phyloP scores from a whole-genome alignment of 2,329 filamentous ascomycete genomes.

The Hirsutella thompsonii region DNA sequence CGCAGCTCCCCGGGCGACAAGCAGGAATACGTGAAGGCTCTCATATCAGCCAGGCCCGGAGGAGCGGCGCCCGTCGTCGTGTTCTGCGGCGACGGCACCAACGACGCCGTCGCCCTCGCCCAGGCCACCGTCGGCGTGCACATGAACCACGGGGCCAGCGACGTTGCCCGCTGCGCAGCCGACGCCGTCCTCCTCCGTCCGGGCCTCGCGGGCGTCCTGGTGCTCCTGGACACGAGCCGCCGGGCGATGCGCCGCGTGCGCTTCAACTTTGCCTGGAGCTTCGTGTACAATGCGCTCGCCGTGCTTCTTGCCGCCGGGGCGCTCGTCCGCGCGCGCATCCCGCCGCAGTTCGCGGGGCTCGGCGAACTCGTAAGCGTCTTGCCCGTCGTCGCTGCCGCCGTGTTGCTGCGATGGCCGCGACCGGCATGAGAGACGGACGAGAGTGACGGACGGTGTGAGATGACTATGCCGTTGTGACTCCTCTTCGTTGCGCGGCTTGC shows the following conservation, averaged over 20 bases:
- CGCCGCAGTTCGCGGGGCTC: conserved; percentile 52
- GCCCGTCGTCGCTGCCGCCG: conserved; percentile 50
- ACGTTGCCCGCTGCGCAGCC: conserved; percentile 51
- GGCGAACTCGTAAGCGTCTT: conserved; percentile 64
- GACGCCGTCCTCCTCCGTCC: conserved; percentile 56
- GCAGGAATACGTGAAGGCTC: conserved; percentile 25
- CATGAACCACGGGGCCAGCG: conserved; percentile 38
- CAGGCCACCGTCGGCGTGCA: conserved; percentile 61
- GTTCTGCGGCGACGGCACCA: conserved; percentile 69
- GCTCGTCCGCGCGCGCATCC: conserved; percentile 39
- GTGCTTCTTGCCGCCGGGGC: conserved; percentile 54
- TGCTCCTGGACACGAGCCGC: conserved; percentile 40
- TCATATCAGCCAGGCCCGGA: conserved; percentile 13
- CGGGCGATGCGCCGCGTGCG: conserved; percentile 34
- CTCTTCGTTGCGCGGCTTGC: too few relatives aligned
- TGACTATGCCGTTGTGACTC: not conserved
- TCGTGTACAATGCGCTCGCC: conserved; percentile 57
- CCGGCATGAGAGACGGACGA: not conserved
- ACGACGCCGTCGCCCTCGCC: conserved; percentile 62
- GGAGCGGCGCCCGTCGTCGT: conserved; percentile 32
- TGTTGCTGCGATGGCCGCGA: conserved; percentile 25
- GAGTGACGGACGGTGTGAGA: not conserved
- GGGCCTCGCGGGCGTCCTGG: conserved; percentile 39
- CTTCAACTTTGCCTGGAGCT: conserved; percentile 61
- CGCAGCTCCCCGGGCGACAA: conserved; percentile 33